Evolutionary conservation across 192 early-diverging fungal genomes (phyloP), one percentile per base, ranked within the genome.

Genomic region (Martensiomyces pterosporus): DNA sequence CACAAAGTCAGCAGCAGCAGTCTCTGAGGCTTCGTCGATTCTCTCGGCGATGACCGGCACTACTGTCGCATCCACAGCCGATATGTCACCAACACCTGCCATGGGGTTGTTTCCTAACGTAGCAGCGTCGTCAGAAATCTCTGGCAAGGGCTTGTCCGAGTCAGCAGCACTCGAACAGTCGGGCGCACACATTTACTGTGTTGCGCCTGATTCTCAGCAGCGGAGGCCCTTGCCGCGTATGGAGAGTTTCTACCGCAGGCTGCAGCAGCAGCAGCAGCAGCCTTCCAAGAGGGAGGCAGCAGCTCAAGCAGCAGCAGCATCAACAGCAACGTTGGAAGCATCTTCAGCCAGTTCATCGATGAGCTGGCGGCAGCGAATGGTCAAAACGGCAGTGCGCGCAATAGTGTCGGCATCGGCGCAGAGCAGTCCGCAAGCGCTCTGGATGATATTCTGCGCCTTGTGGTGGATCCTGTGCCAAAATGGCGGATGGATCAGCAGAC

Each of bases 111-210:
- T 55, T 53, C 45, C 68, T 48, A 59, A 39, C 47, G 47, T 62
- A 57, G 59, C 67, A 47, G 47, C 49, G 43, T 24, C 60, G 48
- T 35, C 62, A 53, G 62, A 64, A 26, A 53, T 61, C 54, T 56
- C 69, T 42, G 53, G 63, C 62, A 73, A 73, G 62, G 69, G 62
- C 69, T 73, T 73, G 69, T 73, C 69, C 69, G 69, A 73, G 69
- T 73, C 69, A 65, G 69, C 69, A 73, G 69, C 47, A 73, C 69
- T 73, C 69, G 69, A 54, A 64, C 69, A 73, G 62, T 73, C 69
- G 62, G 62, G 51, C 62, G 39, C 45, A 29, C 69, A 65, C 49
- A 55, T 58, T 54, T 55, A 47, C 29, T 55, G 65, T 68, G 65
- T 57, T 2, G 29, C 32, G 62, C 47, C 62, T 55, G 69, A 65